Base-by-base conservation (phyloP, 305 asterid species). In the Rubia balearica region DNA sequence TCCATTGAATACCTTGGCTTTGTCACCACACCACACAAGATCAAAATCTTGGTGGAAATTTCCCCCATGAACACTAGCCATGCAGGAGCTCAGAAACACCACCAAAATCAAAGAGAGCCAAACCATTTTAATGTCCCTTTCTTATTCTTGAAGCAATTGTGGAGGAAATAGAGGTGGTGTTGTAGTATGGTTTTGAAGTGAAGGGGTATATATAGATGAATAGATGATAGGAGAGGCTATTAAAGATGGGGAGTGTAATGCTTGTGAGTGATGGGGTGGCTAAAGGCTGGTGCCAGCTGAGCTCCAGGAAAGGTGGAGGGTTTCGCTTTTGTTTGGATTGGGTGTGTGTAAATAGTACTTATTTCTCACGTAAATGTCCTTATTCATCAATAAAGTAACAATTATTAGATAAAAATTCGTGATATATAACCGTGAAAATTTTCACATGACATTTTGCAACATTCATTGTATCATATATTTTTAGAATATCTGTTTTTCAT, bases 211-310 rank as follows among this genome's bases (percentile, higher is more conserved):
- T 78, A 85, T 72, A 76, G 73, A 51, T 48, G 21, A 49, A n/a
- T n/a, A n/a, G n/a, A n/a, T n/a, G n/a, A n/a, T 7, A 13, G 43
- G 67, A 24, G 62, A 53, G 21, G 33, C 41, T 43, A 78, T 78
- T 61, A 55, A 66, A 49, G 42, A 66, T 38, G 8, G 9, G 21
- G 77, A 51, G 77, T 73, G 27, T 27, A 71, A 71, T 71, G 24
- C 81, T 73, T 78, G 85, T 78, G 85, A 78, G 24, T 46, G 27
- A 13, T 48, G 53, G 62, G 69, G 27, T 27, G 75, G 68, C 30
- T 24, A 53, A 43, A 62, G 85, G 91, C 88, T 85, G 90, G 78
- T 78, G 89, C 86, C 94, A 86, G 92, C 89, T 82, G 79, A 19
- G 74, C 80, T 74, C 71, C 72, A 78, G 77, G 74, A 86, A 79